phyloP scores from a whole-genome alignment of 2,329 filamentous ascomycete species.

The Claviceps sorghi region DNA sequence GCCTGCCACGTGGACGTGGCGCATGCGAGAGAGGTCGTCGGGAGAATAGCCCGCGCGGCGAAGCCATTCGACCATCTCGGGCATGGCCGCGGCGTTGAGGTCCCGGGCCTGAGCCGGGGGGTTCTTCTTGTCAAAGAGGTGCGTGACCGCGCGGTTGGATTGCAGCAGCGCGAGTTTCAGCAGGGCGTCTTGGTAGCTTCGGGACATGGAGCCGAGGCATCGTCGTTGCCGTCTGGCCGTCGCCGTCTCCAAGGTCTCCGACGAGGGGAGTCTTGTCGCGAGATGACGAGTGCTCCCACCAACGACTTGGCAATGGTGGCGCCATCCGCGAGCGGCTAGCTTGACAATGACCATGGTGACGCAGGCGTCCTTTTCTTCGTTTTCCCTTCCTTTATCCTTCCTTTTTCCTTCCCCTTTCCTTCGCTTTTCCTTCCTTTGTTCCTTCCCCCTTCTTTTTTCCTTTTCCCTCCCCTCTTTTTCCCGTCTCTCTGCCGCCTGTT shows the following conservation, averaged over 20 bases:
- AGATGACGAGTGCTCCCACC: not conserved
- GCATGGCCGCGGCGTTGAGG: slow-evolving; percentile 60
- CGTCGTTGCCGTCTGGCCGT: not conserved
- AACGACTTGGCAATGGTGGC: not conserved
- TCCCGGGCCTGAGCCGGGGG: slow-evolving; percentile 31
- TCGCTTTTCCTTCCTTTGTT: not conserved
- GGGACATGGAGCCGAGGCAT: slow-evolving; percentile 10
- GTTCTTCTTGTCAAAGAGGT: slow-evolving; percentile 26
- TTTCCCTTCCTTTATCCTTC: not conserved
- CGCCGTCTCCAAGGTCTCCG: no score
- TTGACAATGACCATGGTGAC: not conserved
- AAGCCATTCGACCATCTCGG: slow-evolving; percentile 71
- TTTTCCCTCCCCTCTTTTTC: no score
- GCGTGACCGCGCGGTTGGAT: slow-evolving; percentile 56
- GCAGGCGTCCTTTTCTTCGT: not conserved
- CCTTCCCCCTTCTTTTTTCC: not conserved
- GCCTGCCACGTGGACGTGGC: slow-evolving; percentile 69
- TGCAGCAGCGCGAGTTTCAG: slow-evolving; percentile 61
- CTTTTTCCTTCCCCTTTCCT: not conserved
- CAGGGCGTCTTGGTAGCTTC: slow-evolving; percentile 52
- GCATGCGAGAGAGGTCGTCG: slow-evolving; percentile 26
- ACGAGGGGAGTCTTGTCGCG: not conserved
- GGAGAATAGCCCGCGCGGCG: slow-evolving; percentile 56
- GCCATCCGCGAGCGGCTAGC: not conserved
- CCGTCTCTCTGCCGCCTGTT: no score